These are phyloP conservation scores for Chaetoceros muelleri DNA, from an alignment of 108 stramenopile species.

Conservation along the genomic window DNA sequence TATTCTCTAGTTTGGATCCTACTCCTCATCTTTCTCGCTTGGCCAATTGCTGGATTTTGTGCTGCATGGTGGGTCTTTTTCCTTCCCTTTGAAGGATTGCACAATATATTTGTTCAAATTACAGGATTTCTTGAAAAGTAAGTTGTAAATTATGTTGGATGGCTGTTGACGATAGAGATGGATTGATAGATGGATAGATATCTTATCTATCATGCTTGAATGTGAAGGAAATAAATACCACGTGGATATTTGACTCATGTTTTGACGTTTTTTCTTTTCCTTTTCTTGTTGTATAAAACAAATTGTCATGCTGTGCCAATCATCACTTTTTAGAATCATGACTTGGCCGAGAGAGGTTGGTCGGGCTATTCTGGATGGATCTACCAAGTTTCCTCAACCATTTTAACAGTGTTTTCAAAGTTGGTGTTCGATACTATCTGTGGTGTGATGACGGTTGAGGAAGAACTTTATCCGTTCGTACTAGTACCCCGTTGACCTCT, in stretches of 20 bases:
- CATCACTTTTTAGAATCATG: neutral
- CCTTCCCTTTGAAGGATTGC: neutral
- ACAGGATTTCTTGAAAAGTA: neutral
- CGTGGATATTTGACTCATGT: too few species aligned
- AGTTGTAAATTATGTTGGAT: neutral
- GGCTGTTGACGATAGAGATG: neutral
- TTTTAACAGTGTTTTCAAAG: too few species aligned
- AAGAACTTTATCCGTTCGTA: too few species aligned
- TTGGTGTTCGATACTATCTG: neutral
- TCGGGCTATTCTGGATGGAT: neutral
- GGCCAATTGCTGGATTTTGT: neutral
- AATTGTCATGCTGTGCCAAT: too few species aligned
- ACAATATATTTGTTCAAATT: neutral
- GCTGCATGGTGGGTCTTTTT: neutral
- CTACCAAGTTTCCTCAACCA: neutral
- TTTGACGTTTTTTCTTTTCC: too few species aligned
- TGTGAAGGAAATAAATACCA: too few species aligned
- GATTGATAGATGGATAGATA: neutral
- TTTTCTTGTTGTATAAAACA: too few species aligned
- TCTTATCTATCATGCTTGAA: too few species aligned
- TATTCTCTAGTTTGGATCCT: neutral
- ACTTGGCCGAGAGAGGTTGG: neutral
- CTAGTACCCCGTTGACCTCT: too few species aligned
- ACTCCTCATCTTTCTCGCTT: neutral
- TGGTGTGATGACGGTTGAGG: too few species aligned